Percentiles rank a stretch among this genome's conserved stretches.
phyloP scores from a whole-genome alignment of 768 basidiomycete genomes.

The Rhodotorula paludigena region DNA sequence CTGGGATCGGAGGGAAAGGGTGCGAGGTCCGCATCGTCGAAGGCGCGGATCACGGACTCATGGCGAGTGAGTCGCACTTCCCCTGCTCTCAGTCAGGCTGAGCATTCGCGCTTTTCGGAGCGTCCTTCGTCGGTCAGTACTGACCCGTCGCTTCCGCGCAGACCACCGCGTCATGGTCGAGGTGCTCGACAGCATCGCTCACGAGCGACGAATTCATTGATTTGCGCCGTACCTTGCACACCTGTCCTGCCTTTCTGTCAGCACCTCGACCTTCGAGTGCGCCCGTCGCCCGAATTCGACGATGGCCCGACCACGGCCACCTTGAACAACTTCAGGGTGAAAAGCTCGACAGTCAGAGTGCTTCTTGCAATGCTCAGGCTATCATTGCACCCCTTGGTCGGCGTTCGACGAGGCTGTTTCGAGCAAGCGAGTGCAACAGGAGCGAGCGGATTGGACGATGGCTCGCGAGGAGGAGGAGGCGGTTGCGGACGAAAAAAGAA shows the following conservation, averaged over 20 bases:
- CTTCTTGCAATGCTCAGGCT: no score
- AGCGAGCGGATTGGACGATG: no score
- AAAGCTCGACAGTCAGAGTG: no score
- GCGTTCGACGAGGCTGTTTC: no score
- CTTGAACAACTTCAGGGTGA: no score
- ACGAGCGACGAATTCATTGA: neutral
- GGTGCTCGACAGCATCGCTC: conserved; percentile 45
- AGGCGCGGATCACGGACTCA: conserved; percentile 84
- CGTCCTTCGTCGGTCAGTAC: neutral
- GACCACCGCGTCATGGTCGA: conserved; percentile 44
- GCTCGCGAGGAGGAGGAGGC: no score
- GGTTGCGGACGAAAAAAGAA: no score
- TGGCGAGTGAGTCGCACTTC: conserved; percentile 68
- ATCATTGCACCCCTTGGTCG: no score
- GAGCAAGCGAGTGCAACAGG: no score
- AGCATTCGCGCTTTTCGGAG: neutral
- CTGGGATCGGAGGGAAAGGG: conserved; percentile 37
- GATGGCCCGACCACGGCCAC: no score
- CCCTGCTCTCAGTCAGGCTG: no score
- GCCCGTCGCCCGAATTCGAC: no score
- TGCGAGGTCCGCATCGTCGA: conserved; percentile 76
- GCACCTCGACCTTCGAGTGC: neutral
- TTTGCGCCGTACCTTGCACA: neutral
- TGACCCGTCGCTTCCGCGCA: neutral
- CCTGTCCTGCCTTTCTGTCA: neutral